These are phyloP conservation scores for Globisporangium recalcitrans DNA, from an alignment of 352 stramenopile species.

Conservation along the genomic window DNA sequence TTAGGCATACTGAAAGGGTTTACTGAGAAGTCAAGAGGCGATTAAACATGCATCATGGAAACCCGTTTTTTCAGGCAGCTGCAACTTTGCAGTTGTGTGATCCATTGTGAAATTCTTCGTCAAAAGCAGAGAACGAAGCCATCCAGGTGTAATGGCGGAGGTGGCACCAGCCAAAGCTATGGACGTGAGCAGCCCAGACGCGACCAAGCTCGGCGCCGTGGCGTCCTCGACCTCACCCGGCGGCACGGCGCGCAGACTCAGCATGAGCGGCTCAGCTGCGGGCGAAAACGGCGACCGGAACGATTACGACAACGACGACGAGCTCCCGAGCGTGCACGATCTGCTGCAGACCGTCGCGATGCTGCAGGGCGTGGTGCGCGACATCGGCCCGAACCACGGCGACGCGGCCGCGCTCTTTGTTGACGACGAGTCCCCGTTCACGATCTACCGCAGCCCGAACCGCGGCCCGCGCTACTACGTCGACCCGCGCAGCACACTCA, in stretches of 20 bases:
- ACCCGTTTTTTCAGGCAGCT: background rate
- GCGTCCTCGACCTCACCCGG: background rate
- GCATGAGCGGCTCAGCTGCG: conserved; percentile 11
- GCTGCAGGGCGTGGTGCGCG: conserved; percentile 43
- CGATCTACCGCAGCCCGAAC: conserved; percentile 24
- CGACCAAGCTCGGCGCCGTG: background rate
- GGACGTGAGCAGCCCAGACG: background rate
- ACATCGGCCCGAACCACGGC: conserved; percentile 22
- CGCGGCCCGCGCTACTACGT: conserved; percentile 17
- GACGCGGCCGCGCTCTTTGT: conserved; percentile 13
- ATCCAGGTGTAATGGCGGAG: conserved; percentile 7
- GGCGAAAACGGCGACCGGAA: conserved; percentile 17
- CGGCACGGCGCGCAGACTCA: background rate
- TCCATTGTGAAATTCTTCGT: background rate
- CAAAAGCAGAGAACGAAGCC: background rate
- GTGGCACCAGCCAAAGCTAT: background rate
- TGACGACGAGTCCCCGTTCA: conserved; percentile 23
- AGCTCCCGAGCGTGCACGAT: conserved; percentile 47
- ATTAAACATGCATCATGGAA: no score
- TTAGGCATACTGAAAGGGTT: no score
- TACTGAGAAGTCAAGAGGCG: no score
- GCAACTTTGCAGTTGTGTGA: conserved; percentile 1
- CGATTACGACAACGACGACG: conserved; percentile 19
- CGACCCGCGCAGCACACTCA: conserved; percentile 9
- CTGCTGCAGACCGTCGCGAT: conserved; percentile 46